phyloP scores from a whole-genome alignment of 2,329 filamentous ascomycete genomes.

The Arthrobotrys entomopaga region DNA sequence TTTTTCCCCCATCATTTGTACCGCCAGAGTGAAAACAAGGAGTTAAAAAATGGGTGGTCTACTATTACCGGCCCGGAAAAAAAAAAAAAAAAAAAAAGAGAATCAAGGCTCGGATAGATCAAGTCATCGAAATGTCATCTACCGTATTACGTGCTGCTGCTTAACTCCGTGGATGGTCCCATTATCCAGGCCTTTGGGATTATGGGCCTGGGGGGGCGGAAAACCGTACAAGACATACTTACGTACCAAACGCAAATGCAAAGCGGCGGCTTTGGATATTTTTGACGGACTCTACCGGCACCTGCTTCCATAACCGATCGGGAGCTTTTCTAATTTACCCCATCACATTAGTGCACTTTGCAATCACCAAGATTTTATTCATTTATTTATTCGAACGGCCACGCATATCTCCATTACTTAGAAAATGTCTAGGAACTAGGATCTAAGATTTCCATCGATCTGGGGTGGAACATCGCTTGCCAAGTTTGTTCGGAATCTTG shows the following conservation, averaged over 20 bases:
- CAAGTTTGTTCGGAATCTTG: slow-evolving; percentile 54
- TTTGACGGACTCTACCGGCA: slow-evolving; percentile 34
- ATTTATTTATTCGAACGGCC: slow-evolving; percentile 38
- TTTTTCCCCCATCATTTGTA: neutral
- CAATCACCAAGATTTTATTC: slow-evolving; percentile 25
- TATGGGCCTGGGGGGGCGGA: slow-evolving; percentile 39
- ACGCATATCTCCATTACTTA: slow-evolving; percentile 25
- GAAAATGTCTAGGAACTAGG: slow-evolving; percentile 50
- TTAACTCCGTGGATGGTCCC: slow-evolving; percentile 53
- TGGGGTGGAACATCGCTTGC: slow-evolving; percentile 54
- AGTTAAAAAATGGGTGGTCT: too few species aligned
- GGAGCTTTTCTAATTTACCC: slow-evolving; percentile 19
- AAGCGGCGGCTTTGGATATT: slow-evolving; percentile 24
- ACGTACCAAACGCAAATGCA: too few species aligned
- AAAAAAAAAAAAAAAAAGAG: neutral
- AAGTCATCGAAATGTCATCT: slow-evolving; percentile 51
- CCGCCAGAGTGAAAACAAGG: too few species aligned
- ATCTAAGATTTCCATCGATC: slow-evolving; percentile 55
- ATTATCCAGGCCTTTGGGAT: slow-evolving; percentile 52
- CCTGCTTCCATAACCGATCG: slow-evolving; percentile 48
- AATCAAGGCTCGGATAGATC: slow-evolving; percentile 50
- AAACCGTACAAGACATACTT: too few species aligned
- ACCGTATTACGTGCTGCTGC: slow-evolving; percentile 46
- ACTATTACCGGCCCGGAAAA: slow-evolving; percentile 33
- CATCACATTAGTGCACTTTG: too few species aligned